These are phyloP conservation scores for Camellia oleifera DNA, from an alignment of 179 eudicot species.

Conservation along the genomic window DNA sequence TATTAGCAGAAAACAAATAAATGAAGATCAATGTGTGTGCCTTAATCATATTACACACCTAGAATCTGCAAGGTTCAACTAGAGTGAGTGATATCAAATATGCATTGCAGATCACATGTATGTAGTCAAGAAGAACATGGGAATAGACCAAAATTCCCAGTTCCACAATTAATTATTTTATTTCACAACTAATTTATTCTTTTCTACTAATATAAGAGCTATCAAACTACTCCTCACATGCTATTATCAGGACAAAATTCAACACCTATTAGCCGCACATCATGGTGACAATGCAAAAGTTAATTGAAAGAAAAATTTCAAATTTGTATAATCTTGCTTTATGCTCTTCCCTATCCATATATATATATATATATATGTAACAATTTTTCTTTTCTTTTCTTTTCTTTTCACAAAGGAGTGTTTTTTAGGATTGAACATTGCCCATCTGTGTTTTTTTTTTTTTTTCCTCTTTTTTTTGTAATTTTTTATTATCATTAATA, in stretches of 20 bases:
- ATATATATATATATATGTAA: too few species aligned
- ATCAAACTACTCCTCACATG: neutral
- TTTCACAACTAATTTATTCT: neutral
- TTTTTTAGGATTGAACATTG: too few species aligned
- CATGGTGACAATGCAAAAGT: neutral
- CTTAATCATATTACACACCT: neutral
- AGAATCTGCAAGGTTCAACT: neutral
- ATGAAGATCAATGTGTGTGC: neutral
- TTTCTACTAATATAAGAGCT: neutral
- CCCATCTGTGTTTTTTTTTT: too few species aligned
- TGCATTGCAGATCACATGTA: slow-evolving; percentile 15
- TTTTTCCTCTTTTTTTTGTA: too few species aligned
- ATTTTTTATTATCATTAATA: too few species aligned
- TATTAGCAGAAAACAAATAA: neutral
- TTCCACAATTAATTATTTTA: neutral
- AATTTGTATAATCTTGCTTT: too few species aligned
- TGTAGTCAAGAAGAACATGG: slow-evolving; percentile 15
- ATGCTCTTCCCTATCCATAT: too few species aligned
- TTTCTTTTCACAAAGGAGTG: too few species aligned
- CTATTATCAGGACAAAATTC: slow-evolving; percentile 1
- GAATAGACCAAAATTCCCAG: slow-evolving; percentile 20
- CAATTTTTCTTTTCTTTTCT: too few species aligned
- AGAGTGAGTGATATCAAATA: neutral
- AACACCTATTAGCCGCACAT: slow-evolving; percentile 18
- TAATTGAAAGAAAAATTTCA: too few species aligned